Conservation (phyloP, 805 yeast genomes). For the Candida ulmi region DNA sequence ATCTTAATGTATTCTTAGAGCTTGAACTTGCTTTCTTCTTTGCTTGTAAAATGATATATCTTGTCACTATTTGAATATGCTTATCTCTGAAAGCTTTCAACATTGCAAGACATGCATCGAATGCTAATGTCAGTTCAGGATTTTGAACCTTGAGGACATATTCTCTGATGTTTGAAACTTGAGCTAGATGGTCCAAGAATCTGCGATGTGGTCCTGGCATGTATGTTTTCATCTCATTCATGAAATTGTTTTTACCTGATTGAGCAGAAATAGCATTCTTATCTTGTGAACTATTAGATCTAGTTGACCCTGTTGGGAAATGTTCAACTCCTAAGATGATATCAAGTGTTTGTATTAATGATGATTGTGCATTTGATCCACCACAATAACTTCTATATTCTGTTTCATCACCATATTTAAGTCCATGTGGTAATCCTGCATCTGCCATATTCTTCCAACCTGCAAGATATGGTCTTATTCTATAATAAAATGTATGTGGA, state of each 20-base stretch:
- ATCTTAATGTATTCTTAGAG: conserved; percentile 51
- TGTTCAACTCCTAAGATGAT: conserved; percentile 72
- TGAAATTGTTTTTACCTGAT: conserved; percentile 42
- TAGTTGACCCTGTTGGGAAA: conserved; percentile 64
- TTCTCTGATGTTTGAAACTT: conserved; percentile 55
- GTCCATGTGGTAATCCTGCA: conserved; percentile 77
- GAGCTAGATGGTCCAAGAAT: conserved; percentile 57
- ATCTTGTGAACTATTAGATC: conserved; percentile 20
- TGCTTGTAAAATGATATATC: conserved; percentile 81
- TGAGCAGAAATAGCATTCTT: conserved; percentile 20
- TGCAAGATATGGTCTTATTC: conserved; percentile 84
- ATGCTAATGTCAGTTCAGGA: conserved; percentile 61
- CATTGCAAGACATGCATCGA: conserved; percentile 88
- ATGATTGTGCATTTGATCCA: conserved; percentile 92
- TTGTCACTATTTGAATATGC: conserved; percentile 87
- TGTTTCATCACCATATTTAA: conserved; percentile 64
- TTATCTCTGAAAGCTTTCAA: conserved; percentile 84
- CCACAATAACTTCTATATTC: conserved; percentile 63
- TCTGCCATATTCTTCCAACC: conserved; percentile 93
- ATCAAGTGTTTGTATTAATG: conserved; percentile 84
- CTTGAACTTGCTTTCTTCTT: conserved; percentile 48
- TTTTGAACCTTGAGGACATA: conserved; percentile 47
- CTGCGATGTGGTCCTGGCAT: conserved; percentile 87
- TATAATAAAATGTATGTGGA: conserved; percentile 84
- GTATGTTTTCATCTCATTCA: conserved; percentile 78